phyloP scores from a whole-genome alignment of 2,329 filamentous ascomycete species.

The Ramichloridium luteum region DNA sequence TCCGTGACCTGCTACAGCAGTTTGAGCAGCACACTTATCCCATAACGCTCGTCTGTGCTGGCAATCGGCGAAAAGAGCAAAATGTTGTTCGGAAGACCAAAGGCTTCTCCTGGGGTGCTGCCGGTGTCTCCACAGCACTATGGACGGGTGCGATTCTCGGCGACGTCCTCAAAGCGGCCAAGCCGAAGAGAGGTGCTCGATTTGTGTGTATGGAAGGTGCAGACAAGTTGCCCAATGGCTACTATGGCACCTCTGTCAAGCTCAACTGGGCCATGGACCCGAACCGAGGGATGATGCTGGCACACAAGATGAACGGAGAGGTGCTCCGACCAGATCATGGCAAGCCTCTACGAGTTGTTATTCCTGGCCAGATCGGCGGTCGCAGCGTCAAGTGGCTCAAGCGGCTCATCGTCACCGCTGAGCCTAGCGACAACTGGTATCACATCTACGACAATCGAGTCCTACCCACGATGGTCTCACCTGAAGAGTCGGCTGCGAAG shows the following conservation, averaged over 20 bases:
- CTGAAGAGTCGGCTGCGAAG: slow-evolving; percentile 64
- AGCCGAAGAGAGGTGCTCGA: slow-evolving; percentile 55
- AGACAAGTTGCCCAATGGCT: slow-evolving; percentile 73
- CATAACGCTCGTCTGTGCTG: slow-evolving; percentile 80
- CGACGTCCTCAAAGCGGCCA: slow-evolving; percentile 57
- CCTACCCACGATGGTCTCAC: slow-evolving; percentile 71
- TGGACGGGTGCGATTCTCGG: slow-evolving; percentile 73
- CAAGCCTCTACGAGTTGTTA: slow-evolving; percentile 66
- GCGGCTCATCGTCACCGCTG: slow-evolving; percentile 62
- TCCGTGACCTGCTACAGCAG: slow-evolving; percentile 58
- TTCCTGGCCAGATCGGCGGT: slow-evolving; percentile 85
- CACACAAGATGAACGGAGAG: slow-evolving; percentile 85
- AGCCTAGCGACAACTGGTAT: slow-evolving; percentile 86
- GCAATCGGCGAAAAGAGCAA: slow-evolving; percentile 85
- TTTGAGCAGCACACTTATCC: slow-evolving; percentile 78
- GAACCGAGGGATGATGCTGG: slow-evolving; percentile 73
- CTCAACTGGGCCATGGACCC: slow-evolving; percentile 79
- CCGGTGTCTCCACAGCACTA: slow-evolving; percentile 72
- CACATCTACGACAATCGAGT: slow-evolving; percentile 91
- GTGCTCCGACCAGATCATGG: slow-evolving; percentile 71
- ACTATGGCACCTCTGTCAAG: slow-evolving; percentile 79
- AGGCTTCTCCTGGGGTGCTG: slow-evolving; percentile 87
- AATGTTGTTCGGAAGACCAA: slow-evolving; percentile 84
- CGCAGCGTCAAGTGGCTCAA: slow-evolving; percentile 90
- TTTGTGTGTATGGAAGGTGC: slow-evolving; percentile 89